Base-by-base conservation (phyloP, 306 rosid genomes). In the Boehmeria nivea region DNA sequence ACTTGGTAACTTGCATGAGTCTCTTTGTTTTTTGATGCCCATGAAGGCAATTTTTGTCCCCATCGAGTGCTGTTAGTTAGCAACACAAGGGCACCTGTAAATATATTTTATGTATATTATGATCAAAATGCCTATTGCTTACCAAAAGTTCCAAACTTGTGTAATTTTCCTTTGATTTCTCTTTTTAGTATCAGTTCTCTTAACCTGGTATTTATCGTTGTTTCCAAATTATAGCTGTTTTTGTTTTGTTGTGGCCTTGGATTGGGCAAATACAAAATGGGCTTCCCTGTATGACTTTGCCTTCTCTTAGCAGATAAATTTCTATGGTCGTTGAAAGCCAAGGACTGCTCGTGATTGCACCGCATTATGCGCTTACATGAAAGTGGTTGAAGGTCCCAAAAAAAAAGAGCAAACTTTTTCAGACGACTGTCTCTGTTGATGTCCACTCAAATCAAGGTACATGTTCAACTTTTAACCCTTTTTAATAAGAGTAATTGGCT, bases 31-130 rank as follows among this genome's bases (percentile, higher is more conserved):
- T 63, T 38, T 58, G 31, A 38, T 51, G 71, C 56, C 48, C 36
- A 46, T 5, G 25, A 34, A 59, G 52, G 67, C 67, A 54, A 74
- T 63, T 68, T 72, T 74, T 64, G 74, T 63, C 65, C 60, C 54
- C 75, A 52, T 31, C 31, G 43, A 63, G 20, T 50, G 45, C 61
- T 33, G 31, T 40, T 40, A 64, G 22, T 20, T 19, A 61, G 68
- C 44, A 40, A 33, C 52, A 54, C 23, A n/a, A 43, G 33, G 61
- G 51, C 51, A 36, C 52, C 17, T 58, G 64, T 74, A 11, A 3
- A 40, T 0, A 40, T 40, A 40, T 40, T 4, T 33, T 4, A 33
- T 33, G 38, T n/a, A 62, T 67, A 67, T 63, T 63, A 54, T 44
- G 61, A 59, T 19, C 25, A n/a, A 25, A 22, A 24, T 59, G 65